Base-by-base conservation (phyloP, 106 monocot genomes). In the Iris macrosiphon region DNA sequence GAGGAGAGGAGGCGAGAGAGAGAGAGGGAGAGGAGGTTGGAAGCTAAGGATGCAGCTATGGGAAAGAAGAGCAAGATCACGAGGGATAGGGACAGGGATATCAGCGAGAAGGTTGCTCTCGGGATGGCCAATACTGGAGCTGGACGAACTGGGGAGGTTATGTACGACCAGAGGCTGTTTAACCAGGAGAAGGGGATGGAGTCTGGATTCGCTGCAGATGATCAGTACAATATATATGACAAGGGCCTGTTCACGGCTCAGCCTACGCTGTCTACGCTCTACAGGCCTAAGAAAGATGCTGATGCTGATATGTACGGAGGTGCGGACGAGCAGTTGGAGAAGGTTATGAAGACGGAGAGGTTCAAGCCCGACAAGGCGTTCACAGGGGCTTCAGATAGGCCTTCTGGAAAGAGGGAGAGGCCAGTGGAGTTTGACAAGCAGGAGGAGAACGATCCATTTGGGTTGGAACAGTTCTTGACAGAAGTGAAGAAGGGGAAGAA, bases 401-500 rank as follows among this genome's bases (percentile, higher is more conserved):
- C 82, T 12, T 77, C 87, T n/a, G 81, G 81, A 6, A 91, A 84
- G 81, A 83, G 90, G 62, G 96, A 98, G 3, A 68, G 90, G 24
- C 77, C 98, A 1, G 71, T 98, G 0, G 98, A 98, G 63, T 98
- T 98, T 81, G 86, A 85, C 28, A 83, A 91, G 62, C 80, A 74
- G 40, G 98, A 91, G 60, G 98, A 98, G 64, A 87, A 72, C 25
- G 91, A 91, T 75, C 98, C 90, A 0, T 90, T 98, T 15, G 98
- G 91, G 24, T 55, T 98, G 50, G 90, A 98, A 47, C 78, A 87
- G 78, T 98, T 98, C 73, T 84, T 98, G 78, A 98, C 90, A 1
- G 98, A 98, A 50, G 98, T 98, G 52, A 91, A 91, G 90, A 90
- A 77, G 40, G 98, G 90, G 7, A 98, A 98, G 72, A 98, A 98